phyloP scores from a whole-genome alignment of 2,329 filamentous ascomycete species.

The Calonectria honghensis region DNA sequence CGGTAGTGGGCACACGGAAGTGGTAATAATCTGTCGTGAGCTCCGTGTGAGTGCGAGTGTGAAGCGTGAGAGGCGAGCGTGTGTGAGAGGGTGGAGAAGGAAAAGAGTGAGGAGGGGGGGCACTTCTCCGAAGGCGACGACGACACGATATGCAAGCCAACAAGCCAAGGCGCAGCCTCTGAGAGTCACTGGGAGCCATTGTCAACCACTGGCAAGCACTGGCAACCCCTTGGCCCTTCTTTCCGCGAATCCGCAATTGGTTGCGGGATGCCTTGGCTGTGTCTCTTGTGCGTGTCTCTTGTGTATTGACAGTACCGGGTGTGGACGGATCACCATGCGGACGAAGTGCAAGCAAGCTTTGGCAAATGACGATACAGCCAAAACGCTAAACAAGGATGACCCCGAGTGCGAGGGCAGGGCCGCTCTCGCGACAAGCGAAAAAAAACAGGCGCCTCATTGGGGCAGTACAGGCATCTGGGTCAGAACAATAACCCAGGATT shows the following conservation, averaged over 20 bases:
- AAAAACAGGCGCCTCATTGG: neutral
- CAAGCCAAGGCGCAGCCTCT: slow-evolving; percentile 10
- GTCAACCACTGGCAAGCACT: neutral
- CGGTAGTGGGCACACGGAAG: slow-evolving; percentile 28
- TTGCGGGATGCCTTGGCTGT: neutral
- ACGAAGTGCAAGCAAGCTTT: slow-evolving; percentile 25
- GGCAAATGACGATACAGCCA: slow-evolving; percentile 19
- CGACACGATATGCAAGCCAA: slow-evolving; percentile 21
- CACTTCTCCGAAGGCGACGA: neutral
- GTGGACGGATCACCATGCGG: slow-evolving; percentile 26
- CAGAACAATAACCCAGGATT: neutral
- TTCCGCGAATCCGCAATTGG: neutral
- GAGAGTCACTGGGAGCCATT: slow-evolving; percentile 23
- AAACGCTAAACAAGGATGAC: slow-evolving; percentile 23
- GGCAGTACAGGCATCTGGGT: neutral
- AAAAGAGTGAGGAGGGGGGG: neutral
- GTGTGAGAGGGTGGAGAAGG: slow-evolving; percentile 7
- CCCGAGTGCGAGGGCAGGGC: slow-evolving; percentile 4
- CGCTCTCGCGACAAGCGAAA: slow-evolving; percentile 10
- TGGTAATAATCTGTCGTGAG: slow-evolving; percentile 26
- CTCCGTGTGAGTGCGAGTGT: slow-evolving; percentile 1
- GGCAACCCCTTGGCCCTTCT: slow-evolving; percentile 25
- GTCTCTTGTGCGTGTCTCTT: neutral
- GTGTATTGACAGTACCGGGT: slow-evolving; percentile 4
- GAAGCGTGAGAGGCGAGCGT: neutral